Conservation (phyloP, 1,139 yeast species). For the Maudiozyma humilis region DNA sequence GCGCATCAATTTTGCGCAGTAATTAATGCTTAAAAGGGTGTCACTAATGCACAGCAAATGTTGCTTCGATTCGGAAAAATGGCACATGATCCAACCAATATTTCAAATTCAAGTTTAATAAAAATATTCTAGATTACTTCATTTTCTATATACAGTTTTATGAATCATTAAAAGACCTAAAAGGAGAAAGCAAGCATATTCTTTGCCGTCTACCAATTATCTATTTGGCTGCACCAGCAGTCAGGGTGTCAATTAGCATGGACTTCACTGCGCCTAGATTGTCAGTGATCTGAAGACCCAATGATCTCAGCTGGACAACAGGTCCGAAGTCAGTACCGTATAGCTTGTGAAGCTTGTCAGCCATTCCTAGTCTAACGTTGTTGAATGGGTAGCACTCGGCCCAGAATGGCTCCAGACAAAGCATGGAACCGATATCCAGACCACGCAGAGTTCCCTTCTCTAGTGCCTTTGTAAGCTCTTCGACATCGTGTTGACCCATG, state of each 20-base stretch:
- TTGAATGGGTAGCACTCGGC: conserved; percentile 72
- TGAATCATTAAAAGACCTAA: not conserved
- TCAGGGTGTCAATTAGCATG: conserved; percentile 38
- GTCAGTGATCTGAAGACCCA: conserved; percentile 68
- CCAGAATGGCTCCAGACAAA: conserved; percentile 81
- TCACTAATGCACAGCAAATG: no score
- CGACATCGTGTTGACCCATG: conserved; percentile 96
- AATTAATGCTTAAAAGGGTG: no score
- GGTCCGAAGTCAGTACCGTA: conserved; percentile 72
- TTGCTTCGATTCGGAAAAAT: no score
- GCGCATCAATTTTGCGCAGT: no score
- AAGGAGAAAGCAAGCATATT: not conserved
- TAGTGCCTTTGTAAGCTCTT: conserved; percentile 56
- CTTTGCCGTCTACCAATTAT: conserved; percentile 5
- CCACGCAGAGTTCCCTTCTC: conserved; percentile 72
- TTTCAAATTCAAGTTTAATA: no score
- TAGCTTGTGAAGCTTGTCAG: conserved; percentile 84
- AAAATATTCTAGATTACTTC: no score
- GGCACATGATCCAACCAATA: no score
- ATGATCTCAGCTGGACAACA: conserved; percentile 61
- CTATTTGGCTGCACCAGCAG: conserved; percentile 13
- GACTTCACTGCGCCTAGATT: conserved; percentile 54
- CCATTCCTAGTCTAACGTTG: conserved; percentile 74
- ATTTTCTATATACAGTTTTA: not conserved
- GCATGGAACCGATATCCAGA: conserved; percentile 67